These are phyloP conservation scores for Salix caprea DNA, from an alignment of 345 rosid species.

Conservation along the genomic window DNA sequence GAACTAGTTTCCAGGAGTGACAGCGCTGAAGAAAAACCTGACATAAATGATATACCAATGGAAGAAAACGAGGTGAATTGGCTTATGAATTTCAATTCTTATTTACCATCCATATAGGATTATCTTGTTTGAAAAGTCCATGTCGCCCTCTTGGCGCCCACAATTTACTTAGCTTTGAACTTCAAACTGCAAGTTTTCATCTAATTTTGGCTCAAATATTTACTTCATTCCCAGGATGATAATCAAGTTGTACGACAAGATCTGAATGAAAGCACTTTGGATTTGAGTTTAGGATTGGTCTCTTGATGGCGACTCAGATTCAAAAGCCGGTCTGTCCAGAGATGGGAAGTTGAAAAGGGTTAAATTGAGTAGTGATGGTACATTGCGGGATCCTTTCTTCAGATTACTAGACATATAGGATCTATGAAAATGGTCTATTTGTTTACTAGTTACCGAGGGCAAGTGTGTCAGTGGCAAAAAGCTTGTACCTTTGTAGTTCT, in stretches of 20 bases:
- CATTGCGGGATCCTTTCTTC: slow-evolving; percentile 3
- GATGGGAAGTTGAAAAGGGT: slow-evolving; percentile 26
- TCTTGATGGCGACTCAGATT: slow-evolving; percentile 39
- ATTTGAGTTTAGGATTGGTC: slow-evolving; percentile 62
- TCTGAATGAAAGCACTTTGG: slow-evolving; percentile 79
- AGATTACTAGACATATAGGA: slow-evolving; percentile 14
- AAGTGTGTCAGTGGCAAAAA: slow-evolving; percentile 9
- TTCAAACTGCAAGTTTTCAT: slow-evolving; percentile 4
- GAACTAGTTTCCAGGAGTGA: slow-evolving; percentile 37
- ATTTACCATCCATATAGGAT: not conserved
- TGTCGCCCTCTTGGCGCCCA: not conserved
- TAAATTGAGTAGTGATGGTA: slow-evolving; percentile 12
- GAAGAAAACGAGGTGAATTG: slow-evolving; percentile 64
- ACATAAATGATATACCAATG: slow-evolving; percentile 67
- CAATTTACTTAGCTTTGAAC: not conserved
- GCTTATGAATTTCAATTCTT: not conserved
- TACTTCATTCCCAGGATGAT: slow-evolving; percentile 43
- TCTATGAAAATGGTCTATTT: slow-evolving; percentile 11
- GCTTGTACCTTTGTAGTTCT: slow-evolving; percentile 13
- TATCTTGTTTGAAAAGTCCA: not conserved
- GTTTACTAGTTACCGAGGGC: not conserved
- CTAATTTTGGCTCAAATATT: slow-evolving; percentile 15
- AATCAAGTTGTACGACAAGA: slow-evolving; percentile 66
- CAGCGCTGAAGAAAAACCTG: slow-evolving; percentile 62
- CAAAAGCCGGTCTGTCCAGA: slow-evolving; percentile 24